Evolutionary conservation across 768 basidiomycete species (phyloP).

Genomic region (Amanita exitialis): DNA sequence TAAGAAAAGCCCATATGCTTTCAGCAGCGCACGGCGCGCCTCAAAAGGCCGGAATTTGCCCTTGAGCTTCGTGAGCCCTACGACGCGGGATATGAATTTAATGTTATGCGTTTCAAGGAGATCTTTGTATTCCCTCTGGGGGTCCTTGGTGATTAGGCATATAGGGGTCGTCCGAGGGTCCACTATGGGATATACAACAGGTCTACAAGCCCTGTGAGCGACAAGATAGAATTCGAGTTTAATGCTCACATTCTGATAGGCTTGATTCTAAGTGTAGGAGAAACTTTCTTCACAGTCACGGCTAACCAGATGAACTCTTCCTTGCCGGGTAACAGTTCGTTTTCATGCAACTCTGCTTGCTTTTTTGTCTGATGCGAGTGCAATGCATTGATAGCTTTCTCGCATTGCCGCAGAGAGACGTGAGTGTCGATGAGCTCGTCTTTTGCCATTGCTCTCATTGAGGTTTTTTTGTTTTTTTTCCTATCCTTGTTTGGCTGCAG

Average conservation of each 20-base stretch:
- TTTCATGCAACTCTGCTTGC: constrained; percentile 56
- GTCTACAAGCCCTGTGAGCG: constrained; percentile 28
- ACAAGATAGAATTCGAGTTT: background rate
- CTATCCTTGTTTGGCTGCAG: constrained; percentile 1
- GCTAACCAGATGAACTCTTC: too few relatives aligned
- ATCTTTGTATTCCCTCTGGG: constrained; percentile 94
- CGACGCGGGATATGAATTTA: constrained; percentile 86
- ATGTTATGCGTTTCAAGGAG: constrained; percentile 69
- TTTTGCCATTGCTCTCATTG: constrained; percentile 38
- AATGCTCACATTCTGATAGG: constrained; percentile 72
- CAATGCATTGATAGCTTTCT: constrained; percentile 72
- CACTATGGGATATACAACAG: constrained; percentile 71
- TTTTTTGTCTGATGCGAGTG: constrained; percentile 58
- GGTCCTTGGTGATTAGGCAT: constrained; percentile 92
- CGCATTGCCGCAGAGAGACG: constrained; percentile 65
- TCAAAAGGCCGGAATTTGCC: constrained; percentile 79
- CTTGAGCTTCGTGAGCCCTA: constrained; percentile 86
- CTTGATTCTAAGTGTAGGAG: constrained; percentile 65
- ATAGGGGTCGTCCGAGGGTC: constrained; percentile 76
- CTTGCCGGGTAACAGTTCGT: constrained; percentile 64
- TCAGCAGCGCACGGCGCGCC: constrained; percentile 71
- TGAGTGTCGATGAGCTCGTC: constrained; percentile 56
- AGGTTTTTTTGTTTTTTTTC: too few relatives aligned
- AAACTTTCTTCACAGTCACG: constrained; percentile 77
- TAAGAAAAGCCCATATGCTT: constrained; percentile 87